Conservation (phyloP, 148 eudicot species). For the Polygonum maritimum region DNA sequence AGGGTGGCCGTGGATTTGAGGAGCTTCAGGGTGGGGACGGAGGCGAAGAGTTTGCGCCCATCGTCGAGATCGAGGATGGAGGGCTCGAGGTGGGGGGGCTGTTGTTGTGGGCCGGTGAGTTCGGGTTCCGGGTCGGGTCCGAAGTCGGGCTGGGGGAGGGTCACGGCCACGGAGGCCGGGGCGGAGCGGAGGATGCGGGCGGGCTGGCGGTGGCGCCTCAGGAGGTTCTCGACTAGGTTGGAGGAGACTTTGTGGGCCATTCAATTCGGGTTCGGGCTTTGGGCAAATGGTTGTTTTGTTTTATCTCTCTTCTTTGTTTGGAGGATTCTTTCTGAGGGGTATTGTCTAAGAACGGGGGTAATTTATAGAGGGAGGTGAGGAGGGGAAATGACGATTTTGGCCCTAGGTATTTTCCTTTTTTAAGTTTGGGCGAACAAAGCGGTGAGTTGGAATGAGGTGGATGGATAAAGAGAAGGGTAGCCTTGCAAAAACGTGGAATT, state of each 20-base stretch:
- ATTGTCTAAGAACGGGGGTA: neutral
- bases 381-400: neutral
- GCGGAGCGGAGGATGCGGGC: constrained; percentile 32
- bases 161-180: constrained; percentile 22
- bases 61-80: constrained; percentile 35
- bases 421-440: neutral
- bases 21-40: constrained; percentile 38
- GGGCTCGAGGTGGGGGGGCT: neutral
- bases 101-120: neutral
- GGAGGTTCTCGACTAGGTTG: constrained; percentile 24
- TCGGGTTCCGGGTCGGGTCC: constrained; percentile 8
- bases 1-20: constrained; percentile 37
- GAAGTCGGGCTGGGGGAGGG: constrained; percentile 17
- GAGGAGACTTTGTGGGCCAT: constrained; percentile 40
- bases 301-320: neutral
- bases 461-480: neutral
- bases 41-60: constrained; percentile 31
- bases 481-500: neutral
- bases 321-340: neutral
- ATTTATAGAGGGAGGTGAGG: neutral
- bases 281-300: neutral
- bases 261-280: neutral
- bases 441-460: neutral
- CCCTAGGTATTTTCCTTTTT: neutral
- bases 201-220: constrained; percentile 21